Evolutionary conservation across 1,284 basidiomycete genomes (phyloP), one percentile per base, ranked within the genome.

Genomic region (Fomitiporia mediterranea): DNA sequence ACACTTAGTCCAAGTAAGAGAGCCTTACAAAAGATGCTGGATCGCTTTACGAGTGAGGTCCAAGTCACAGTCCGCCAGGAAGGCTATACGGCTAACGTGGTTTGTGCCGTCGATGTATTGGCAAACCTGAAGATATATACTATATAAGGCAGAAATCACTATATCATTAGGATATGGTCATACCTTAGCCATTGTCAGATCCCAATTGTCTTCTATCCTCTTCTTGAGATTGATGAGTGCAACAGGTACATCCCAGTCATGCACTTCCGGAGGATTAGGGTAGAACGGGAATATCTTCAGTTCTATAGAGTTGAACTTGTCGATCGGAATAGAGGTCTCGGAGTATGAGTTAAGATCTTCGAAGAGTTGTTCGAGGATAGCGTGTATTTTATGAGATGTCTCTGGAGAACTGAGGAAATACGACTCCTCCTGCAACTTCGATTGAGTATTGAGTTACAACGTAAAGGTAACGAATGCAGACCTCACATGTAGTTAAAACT

Each of bases 311-410:
- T 94, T 95, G 76, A 91, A 94, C 52, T 82, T 79, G 68, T 95
- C 91, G 58, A 98, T 84, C 1, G 82, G 78, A 53, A 98, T 95
- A 1, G 90, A 92, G 1, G 94, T 94, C 71, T 97, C 94, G 0
- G 92, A 93, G 72, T 97, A 99, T 3, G 92, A 94, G 72, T 98
- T 98, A 60, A 99, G 74, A 65, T 99, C 97, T 67, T 98, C 95
- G 64, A 94, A 98, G 0, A 99, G 78, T 68, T 98, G 95, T 70
- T 99, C 96, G 30, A 99, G 82, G 55, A 99, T 89, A 4, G 87
- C 84, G 62, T 90, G 83, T 51, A 99, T 83, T 0, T 86, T 80
- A 43, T 81, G 78, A 1, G 86, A 82, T 4, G 85, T 88, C 48
- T 80, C 73, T 0, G 86, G 77, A 4, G 82, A 83, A 1, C 94